A percentile compares a stretch with the other conserved stretches of the same genome.
Conservation (phyloP, 148 eudicot species). For the Camellia lanceoleosa region DNA sequence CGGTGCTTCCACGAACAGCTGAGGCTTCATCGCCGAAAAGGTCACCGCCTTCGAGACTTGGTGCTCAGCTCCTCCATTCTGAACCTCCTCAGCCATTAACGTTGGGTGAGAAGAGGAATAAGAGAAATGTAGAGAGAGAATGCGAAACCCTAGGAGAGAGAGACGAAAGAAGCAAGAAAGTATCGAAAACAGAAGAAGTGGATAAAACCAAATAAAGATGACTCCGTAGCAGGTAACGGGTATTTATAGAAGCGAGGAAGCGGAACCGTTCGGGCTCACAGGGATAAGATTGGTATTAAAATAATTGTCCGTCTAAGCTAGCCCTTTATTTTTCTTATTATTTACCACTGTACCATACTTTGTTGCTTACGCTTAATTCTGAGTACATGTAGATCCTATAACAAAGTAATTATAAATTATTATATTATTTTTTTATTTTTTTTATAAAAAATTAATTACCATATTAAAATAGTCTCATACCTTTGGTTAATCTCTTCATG, state of each 20-base stretch:
- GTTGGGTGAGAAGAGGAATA: slow-evolving; percentile 18
- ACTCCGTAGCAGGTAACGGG: background rate
- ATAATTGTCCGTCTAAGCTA: background rate
- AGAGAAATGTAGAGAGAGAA: slow-evolving; percentile 3
- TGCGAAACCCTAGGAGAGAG: slow-evolving; percentile 15
- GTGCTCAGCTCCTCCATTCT: slow-evolving; percentile 35
- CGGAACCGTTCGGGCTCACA: slow-evolving; percentile 38
- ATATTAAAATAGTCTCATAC: too few species aligned
- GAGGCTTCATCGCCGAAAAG: slow-evolving; percentile 59
- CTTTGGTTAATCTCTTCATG: too few species aligned
- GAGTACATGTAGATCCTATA: too few species aligned
- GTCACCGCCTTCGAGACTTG: slow-evolving; percentile 25
- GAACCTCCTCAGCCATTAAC: slow-evolving; percentile 47
- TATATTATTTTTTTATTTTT: too few species aligned
- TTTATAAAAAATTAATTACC: too few species aligned
- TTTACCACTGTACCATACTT: slow-evolving; percentile 5
- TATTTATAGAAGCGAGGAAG: slow-evolving; percentile 44
- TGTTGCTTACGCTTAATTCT: too few species aligned
- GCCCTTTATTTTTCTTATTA: background rate
- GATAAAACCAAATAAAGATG: too few species aligned
- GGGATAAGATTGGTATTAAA: slow-evolving; percentile 18
- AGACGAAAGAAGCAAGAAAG: background rate
- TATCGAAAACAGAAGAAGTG: background rate
- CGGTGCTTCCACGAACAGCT: slow-evolving; percentile 57
- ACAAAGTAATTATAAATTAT: too few species aligned